These are phyloP conservation scores for Huntiella abstrusa DNA, from an alignment of 2,329 filamentous ascomycete species.

Conservation along the genomic window DNA sequence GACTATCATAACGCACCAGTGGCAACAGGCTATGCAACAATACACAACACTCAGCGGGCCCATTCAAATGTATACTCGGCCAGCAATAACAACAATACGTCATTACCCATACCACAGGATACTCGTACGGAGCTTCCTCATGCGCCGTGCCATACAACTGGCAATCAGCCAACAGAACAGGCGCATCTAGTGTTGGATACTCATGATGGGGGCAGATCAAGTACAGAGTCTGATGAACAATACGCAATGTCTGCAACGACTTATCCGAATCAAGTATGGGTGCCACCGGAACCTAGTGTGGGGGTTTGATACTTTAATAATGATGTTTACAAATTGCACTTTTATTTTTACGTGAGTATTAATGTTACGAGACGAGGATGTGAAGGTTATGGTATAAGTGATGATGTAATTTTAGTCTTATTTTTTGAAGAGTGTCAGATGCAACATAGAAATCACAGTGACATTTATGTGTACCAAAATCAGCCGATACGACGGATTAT, in stretches of 20 bases:
- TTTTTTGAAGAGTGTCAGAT: too few relatives aligned
- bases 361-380: too few relatives aligned
- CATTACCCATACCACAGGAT: not conserved
- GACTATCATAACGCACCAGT: not conserved
- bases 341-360: too few relatives aligned
- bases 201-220: not conserved
- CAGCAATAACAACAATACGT: not conserved
- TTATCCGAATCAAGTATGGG: conserved; percentile 8
- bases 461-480: too few relatives aligned
- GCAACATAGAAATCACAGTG: too few relatives aligned
- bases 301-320: too few relatives aligned
- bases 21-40: not conserved
- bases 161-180: not conserved
- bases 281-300: not conserved
- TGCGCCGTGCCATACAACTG: not conserved
- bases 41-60: not conserved
- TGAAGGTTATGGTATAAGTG: too few relatives aligned
- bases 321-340: too few relatives aligned
- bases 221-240: not conserved
- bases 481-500: too few relatives aligned
- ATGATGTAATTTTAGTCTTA: too few relatives aligned
- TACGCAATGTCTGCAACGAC: conserved; percentile 6
- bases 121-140: not conserved
- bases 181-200: not conserved
- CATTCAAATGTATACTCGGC: not conserved